Base-by-base conservation (phyloP, 768 basidiomycete species). In the Pulveroboletus frians region DNA sequence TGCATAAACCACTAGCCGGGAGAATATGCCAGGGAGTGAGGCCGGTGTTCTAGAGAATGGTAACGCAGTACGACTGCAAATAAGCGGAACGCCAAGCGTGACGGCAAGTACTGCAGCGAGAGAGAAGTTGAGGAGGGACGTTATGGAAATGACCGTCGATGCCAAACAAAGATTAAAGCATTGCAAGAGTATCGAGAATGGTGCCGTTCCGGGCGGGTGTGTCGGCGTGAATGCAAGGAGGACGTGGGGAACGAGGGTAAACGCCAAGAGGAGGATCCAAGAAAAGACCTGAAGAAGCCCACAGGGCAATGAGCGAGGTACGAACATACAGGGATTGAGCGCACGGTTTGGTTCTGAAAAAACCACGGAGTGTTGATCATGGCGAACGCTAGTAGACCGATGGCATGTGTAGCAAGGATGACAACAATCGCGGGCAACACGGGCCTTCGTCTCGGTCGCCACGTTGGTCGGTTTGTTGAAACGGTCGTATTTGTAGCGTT, bases 121-220 rank as follows among this genome's bases (percentile, higher is more conserved):
- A 8, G 90, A 92, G 69, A 95, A 95, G 67, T 97, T 96, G 64
- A 96, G 81, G 51, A 96, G 84, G 14, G 91, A 85, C 26, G 83
- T 83, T 32, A 90, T 81, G 11, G 84, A 92, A 53, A 96, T 86
- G 43, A 92, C 77, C 1, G 88, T 86, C 3, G 95, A 95, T 20
- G 90, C 80, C 39, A 88, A 68, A 65, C 93, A 89, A 23, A 94
- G 79, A 57, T 86, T 87, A 52, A 91, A 71, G 0, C 86, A 73
- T 56, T 88, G 84, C 36, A 94, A 71, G 15, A 87, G 69, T 15
- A 68, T 61, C 15, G 73, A 77, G 31, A 70, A 63, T 18, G 73
- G 74, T 44, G 73, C 74, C 13, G 52, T 51, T 35, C 65, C 68
- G 18, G 62, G 46, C 30, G 51, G 39, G 11, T 61, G 50, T 15